Conservation (phyloP, 2,329 filamentous ascomycete species). For the Clonostachys byssicola region DNA sequence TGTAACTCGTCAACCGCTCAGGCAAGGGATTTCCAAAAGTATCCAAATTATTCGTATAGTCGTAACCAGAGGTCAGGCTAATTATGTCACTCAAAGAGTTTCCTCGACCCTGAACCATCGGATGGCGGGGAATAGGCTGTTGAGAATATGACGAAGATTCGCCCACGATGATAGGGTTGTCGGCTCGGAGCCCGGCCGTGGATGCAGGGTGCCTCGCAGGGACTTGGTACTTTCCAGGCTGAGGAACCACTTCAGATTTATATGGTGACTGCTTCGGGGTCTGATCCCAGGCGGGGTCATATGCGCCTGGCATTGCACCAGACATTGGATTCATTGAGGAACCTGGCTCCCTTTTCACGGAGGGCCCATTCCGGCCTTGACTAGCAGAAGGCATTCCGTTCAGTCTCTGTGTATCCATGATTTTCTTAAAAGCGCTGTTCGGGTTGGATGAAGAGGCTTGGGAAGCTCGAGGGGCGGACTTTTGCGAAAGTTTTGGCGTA, state of each 20-base stretch:
- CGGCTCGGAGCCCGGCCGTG: neutral
- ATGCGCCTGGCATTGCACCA: slow-evolving; percentile 3
- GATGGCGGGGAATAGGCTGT: neutral
- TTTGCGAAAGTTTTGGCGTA: neutral
- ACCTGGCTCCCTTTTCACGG: no score
- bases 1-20: slow-evolving; percentile 20
- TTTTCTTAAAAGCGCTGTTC: slow-evolving; percentile 15
- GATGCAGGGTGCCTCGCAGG: neutral
- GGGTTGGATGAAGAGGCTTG: neutral
- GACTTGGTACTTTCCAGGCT: neutral
- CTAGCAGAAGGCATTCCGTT: slow-evolving; percentile 2
- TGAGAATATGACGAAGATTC: neutral
- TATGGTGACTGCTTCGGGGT: neutral
- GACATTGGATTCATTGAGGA: neutral
- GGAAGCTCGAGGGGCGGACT: slow-evolving; percentile 2
- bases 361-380: neutral
- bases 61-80: slow-evolving; percentile 25
- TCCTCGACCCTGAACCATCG: neutral
- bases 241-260: neutral
- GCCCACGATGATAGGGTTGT: neutral
- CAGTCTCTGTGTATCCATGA: slow-evolving; percentile 20
- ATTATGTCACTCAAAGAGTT: slow-evolving; percentile 26
- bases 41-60: slow-evolving; percentile 28
- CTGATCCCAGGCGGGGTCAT: slow-evolving; percentile 10
- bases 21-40: slow-evolving; percentile 27